Evolutionary conservation across 257 asterid species (phyloP).

Genomic region (Knoxia roxburghii): DNA sequence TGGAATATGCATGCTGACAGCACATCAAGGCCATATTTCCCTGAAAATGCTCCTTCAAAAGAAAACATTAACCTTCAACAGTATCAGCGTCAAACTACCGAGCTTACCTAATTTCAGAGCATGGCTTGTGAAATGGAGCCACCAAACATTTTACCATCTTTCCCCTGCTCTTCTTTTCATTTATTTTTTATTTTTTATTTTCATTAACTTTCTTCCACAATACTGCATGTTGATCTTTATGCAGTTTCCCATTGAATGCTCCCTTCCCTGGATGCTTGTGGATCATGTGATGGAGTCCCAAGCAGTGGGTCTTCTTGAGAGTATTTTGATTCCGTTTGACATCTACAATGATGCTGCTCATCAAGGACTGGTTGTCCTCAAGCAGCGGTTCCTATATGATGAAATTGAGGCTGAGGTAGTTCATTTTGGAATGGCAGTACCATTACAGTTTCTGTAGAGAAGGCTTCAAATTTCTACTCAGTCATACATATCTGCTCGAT

Average conservation of each 20-base stretch:
- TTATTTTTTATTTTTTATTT: not conserved
- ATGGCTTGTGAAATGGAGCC: not conserved
- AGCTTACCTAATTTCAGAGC: not conserved
- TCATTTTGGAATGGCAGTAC: constrained; percentile 1
- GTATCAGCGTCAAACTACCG: not conserved
- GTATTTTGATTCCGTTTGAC: constrained; percentile 86
- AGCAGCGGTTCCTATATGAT: constrained; percentile 97
- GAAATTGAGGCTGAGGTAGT: constrained; percentile 99
- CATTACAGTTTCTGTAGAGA: not conserved
- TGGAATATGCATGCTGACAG: not conserved
- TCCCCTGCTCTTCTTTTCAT: not conserved
- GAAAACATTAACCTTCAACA: not conserved
- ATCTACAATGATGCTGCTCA: constrained; percentile 98
- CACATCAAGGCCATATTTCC: not conserved
- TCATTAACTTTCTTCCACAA: not conserved
- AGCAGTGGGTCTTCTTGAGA: constrained; percentile 78
- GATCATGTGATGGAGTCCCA: constrained; percentile 83
- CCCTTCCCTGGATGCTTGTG: constrained; percentile 99
- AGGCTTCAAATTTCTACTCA: not conserved
- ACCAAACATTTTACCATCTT: not conserved
- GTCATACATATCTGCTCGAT: not conserved
- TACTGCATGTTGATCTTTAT: constrained; percentile 12
- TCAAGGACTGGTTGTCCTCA: constrained; percentile 81
- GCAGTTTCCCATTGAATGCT: constrained; percentile 98
- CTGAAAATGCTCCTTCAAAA: not conserved